These are phyloP conservation scores for Tephrocybe sp. DNA, from an alignment of 768 basidiomycete genomes.

Conservation along the genomic window DNA sequence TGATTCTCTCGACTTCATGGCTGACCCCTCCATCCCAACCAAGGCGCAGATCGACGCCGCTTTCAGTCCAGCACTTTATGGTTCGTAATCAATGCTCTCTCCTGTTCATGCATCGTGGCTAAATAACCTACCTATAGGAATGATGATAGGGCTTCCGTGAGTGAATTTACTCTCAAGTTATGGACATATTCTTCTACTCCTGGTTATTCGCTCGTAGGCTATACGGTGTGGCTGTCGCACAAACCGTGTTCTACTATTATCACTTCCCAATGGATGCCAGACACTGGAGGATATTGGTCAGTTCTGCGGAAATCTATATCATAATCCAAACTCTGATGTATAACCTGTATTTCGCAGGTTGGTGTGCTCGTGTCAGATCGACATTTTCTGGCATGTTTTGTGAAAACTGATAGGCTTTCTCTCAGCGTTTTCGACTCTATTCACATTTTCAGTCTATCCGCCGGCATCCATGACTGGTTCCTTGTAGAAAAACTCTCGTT, in stretches of 20 bases:
- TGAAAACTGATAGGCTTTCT: not conserved
- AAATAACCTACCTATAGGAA: no score
- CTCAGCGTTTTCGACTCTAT: not conserved
- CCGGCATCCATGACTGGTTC: slow-evolving; percentile 5
- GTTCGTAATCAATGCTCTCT: not conserved
- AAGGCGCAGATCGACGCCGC: slow-evolving; percentile 3
- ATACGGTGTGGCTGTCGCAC: slow-evolving; percentile 3
- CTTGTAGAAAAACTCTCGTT: slow-evolving; percentile 1
- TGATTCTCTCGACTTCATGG: not conserved
- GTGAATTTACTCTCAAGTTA: not conserved
- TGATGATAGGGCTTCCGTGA: slow-evolving; percentile 2
- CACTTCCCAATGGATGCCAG: not conserved
- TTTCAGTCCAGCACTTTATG: slow-evolving; percentile 7
- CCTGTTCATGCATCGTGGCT: no score
- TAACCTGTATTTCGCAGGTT: not conserved
- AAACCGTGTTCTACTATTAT: slow-evolving; percentile 1
- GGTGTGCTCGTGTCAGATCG: not conserved
- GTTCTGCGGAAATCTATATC: not conserved
- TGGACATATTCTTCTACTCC: no score
- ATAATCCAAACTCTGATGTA: no score
- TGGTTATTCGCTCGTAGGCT: not conserved
- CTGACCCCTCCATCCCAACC: not conserved
- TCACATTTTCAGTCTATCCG: slow-evolving; percentile 5
- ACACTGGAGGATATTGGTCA: slow-evolving; percentile 1
- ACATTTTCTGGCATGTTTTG: not conserved